These are phyloP conservation scores for Saccharum officinarum DNA, from an alignment of 176 grass and related monocot species.

Conservation along the genomic window DNA sequence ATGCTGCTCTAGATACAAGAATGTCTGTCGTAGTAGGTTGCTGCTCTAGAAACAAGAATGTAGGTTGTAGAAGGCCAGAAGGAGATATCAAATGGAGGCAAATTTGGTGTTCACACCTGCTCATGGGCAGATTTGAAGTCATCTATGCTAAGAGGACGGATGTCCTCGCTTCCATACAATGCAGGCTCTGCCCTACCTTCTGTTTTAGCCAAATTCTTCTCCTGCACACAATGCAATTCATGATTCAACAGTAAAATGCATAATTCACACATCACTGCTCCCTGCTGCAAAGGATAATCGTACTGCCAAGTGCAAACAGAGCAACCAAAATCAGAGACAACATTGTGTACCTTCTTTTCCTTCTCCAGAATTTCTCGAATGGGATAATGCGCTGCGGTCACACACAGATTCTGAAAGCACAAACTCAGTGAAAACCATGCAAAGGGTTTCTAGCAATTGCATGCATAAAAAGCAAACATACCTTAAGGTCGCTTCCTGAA, in stretches of 20 bases:
- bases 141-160: conserved; percentile 82
- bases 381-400: conserved; percentile 93
- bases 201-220: conserved; percentile 59
- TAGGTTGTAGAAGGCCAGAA: background rate
- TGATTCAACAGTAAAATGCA: background rate
- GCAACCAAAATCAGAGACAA: conserved; percentile 7
- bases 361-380: conserved; percentile 98
- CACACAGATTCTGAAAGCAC: conserved; percentile 83
- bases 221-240: conserved; percentile 47
- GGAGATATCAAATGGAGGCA: background rate
- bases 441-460: background rate
- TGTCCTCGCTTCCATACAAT: conserved; percentile 75
- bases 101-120: conserved; percentile 58
- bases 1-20: background rate
- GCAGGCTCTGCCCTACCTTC: conserved; percentile 71
- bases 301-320: background rate
- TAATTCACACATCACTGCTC: background rate
- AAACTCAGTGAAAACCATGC: conserved; percentile 23
- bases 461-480: conserved; percentile 36
- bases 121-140: conserved; percentile 99
- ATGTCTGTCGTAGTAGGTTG: background rate
- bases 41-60: background rate
- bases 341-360: conserved; percentile 86
- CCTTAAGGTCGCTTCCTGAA: conserved; percentile 99
- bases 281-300: background rate